phyloP scores from a whole-genome alignment of 2,329 filamentous ascomycete species.

The Onygena corvina region DNA sequence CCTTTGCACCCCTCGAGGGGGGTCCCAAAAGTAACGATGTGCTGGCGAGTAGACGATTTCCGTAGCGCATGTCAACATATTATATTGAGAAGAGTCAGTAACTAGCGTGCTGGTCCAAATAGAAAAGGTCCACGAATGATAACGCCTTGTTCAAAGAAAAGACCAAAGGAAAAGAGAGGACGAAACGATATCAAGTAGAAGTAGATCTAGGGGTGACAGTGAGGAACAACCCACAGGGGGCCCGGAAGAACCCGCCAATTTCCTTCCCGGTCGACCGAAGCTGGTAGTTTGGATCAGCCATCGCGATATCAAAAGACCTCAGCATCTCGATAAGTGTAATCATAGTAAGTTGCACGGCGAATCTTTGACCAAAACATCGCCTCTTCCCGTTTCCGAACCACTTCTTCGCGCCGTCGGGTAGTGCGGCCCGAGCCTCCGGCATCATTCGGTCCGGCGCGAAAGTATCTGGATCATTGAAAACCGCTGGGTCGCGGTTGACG shows the following conservation, averaged over 20 bases:
- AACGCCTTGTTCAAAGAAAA: too few species aligned
- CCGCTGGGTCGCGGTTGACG: slow-evolving; percentile 50
- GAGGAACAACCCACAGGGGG: slow-evolving; percentile 38
- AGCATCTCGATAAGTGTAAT: slow-evolving; percentile 51
- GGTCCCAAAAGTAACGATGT: too few species aligned
- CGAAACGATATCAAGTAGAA: too few species aligned
- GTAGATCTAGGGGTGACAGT: slow-evolving; percentile 36
- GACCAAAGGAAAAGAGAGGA: too few species aligned
- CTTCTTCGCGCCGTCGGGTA: slow-evolving; percentile 54
- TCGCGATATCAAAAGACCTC: slow-evolving; percentile 56
- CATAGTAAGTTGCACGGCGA: slow-evolving; percentile 62
- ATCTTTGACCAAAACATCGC: slow-evolving; percentile 58
- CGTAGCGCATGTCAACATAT: too few species aligned
- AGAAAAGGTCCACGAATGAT: too few species aligned
- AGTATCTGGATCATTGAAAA: slow-evolving; percentile 52
- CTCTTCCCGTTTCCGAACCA: slow-evolving; percentile 62
- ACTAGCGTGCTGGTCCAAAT: too few species aligned
- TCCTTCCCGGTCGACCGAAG: slow-evolving; percentile 29
- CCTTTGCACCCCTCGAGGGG: too few species aligned
- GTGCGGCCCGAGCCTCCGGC: slow-evolving; percentile 53
- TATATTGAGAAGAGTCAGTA: too few species aligned
- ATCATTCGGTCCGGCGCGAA: slow-evolving; percentile 64
- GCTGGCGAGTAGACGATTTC: too few species aligned
- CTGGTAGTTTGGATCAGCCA: slow-evolving; percentile 44
- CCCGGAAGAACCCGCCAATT: slow-evolving; percentile 41